phyloP scores from a whole-genome alignment of 441 rosid genomes.

The Oxalis stricta region DNA sequence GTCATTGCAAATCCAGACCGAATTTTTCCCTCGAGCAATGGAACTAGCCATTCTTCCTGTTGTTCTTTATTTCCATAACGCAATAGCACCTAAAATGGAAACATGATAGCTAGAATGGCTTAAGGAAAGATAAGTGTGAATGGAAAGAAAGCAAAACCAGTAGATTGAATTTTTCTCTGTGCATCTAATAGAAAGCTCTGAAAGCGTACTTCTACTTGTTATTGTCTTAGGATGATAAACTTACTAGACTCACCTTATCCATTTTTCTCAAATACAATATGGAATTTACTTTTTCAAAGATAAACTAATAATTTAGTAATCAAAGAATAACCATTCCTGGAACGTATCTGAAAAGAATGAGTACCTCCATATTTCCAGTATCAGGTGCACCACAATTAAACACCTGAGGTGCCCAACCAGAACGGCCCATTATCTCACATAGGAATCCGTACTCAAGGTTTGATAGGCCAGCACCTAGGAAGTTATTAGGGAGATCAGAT shows the following conservation, averaged over 20 bases:
- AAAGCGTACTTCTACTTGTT: not conserved
- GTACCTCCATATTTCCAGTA: conserved; percentile 99
- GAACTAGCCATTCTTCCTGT: conserved; percentile 78
- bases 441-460: conserved; percentile 91
- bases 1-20: conserved; percentile 99
- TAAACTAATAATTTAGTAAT: not conserved
- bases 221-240: not conserved
- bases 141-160: not conserved
- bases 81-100: conserved; percentile 52
- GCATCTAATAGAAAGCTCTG: conserved; percentile 3
- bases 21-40: conserved; percentile 82
- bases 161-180: not conserved
- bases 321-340: not conserved
- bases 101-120: not conserved
- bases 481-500: conserved; percentile 15
- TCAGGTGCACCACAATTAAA: conserved; percentile 98
- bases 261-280: too few species aligned
- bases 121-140: not conserved
- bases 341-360: conserved; percentile 3
- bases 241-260: not conserved
- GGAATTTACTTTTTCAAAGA: too few species aligned
- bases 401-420: conserved; percentile 92
- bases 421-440: conserved; percentile 96
- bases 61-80: conserved; percentile 90
- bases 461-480: conserved; percentile 88